Percentiles rank a stretch among this genome's conserved stretches.
Conservation (phyloP, 495 filamentous ascomycete genomes). For the Cenococcum geophilum region DNA sequence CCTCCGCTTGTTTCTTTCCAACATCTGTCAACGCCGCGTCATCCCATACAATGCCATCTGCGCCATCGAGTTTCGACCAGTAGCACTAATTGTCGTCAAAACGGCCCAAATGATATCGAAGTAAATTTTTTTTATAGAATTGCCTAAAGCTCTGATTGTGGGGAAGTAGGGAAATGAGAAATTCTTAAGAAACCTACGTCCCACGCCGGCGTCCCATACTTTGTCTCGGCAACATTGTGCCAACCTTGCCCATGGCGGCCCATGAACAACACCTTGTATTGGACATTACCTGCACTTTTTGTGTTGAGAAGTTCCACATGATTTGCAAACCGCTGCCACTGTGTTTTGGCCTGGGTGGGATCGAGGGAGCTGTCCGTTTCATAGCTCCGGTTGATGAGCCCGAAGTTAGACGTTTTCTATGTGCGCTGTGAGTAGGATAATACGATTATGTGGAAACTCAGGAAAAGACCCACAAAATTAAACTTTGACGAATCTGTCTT, state of each 20-base stretch:
- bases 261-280: conserved; percentile 36
- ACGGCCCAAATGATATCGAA: no score
- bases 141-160: not conserved
- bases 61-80: conserved; percentile 37
- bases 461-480: conserved; percentile 27
- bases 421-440: not conserved
- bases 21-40: conserved; percentile 34
- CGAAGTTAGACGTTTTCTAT: conserved; percentile 32
- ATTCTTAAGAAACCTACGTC: conserved; percentile 28
- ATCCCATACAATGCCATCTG: conserved; percentile 31
- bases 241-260: conserved; percentile 39
- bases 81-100: conserved; percentile 15
- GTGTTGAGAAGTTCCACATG: conserved; percentile 25
- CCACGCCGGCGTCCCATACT: conserved; percentile 38
- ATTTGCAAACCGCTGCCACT: conserved; percentile 34
- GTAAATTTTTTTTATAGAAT: not conserved
- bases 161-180: not conserved
- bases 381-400: conserved; percentile 31
- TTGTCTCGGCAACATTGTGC: conserved; percentile 38
- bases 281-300: conserved; percentile 13
- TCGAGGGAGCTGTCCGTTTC: conserved; percentile 20
- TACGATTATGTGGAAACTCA: not conserved
- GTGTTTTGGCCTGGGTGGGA: conserved; percentile 7
- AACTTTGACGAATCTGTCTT: conserved; percentile 22
- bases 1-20: conserved; percentile 31